phyloP scores from a whole-genome alignment of 2,329 filamentous ascomycete species.

The Aureobasidium melanogenum region DNA sequence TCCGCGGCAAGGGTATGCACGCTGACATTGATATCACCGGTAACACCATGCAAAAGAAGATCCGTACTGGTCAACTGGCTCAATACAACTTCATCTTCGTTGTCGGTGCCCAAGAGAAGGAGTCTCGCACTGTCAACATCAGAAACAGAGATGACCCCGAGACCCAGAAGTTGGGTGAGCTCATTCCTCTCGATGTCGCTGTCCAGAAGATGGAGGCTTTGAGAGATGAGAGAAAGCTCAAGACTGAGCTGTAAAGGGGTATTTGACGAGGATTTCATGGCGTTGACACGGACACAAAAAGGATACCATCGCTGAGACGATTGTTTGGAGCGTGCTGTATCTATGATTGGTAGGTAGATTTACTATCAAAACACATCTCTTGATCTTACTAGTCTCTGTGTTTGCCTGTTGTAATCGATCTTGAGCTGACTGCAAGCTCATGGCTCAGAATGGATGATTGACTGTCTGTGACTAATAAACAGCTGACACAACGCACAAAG shows the following conservation, averaged over 20 bases:
- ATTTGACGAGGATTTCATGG: background rate
- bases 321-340: constrained; percentile 4
- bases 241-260: constrained; percentile 19
- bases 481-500: background rate
- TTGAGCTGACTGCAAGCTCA: background rate
- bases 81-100: constrained; percentile 82
- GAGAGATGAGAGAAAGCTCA: constrained; percentile 34
- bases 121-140: constrained; percentile 52
- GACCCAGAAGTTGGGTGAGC: constrained; percentile 53
- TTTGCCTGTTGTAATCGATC: background rate
- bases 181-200: constrained; percentile 52
- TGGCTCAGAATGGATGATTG: no score
- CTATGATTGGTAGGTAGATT: constrained; percentile 1
- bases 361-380: background rate
- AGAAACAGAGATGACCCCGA: constrained; percentile 54
- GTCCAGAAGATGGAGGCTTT: constrained; percentile 43
- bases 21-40: constrained; percentile 62
- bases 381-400: background rate
- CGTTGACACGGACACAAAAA: constrained; percentile 1
- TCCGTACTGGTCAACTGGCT: constrained; percentile 67
- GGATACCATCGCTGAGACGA: background rate
- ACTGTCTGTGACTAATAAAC: background rate
- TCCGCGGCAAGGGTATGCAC: constrained; percentile 60
- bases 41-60: constrained; percentile 86
- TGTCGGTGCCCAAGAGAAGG: constrained; percentile 54